phyloP scores from a whole-genome alignment of 73 alveolate genomes.

The Blepharisma japonicum region DNA sequence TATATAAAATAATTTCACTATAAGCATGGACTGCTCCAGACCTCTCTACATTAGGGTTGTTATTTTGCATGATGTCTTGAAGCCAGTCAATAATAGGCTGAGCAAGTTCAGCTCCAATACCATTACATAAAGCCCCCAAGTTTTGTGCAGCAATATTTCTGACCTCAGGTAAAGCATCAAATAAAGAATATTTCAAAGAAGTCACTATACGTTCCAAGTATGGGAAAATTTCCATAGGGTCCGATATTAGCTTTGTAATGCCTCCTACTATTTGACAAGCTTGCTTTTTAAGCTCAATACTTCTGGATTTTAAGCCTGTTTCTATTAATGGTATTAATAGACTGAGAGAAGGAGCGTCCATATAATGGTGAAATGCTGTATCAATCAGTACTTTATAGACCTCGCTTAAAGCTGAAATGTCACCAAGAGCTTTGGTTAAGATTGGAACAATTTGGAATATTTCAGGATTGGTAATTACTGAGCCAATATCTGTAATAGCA shows the following conservation, averaged over 20 bases:
- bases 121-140: slow-evolving; percentile 48
- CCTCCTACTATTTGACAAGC: slow-evolving; percentile 65
- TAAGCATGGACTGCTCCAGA: slow-evolving; percentile 65
- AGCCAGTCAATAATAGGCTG: slow-evolving; percentile 51
- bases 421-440: slow-evolving; percentile 49
- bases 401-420: slow-evolving; percentile 40
- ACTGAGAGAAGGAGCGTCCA: slow-evolving; percentile 62
- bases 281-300: slow-evolving; percentile 45
- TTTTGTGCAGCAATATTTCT: slow-evolving; percentile 58
- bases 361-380: slow-evolving; percentile 58
- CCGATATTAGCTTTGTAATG: slow-evolving; percentile 47
- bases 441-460: slow-evolving; percentile 42
- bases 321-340: slow-evolving; percentile 62
- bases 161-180: slow-evolving; percentile 62
- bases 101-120: slow-evolving; percentile 43
- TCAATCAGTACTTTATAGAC: slow-evolving; percentile 58
- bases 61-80: slow-evolving; percentile 21
- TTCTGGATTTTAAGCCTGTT: slow-evolving; percentile 58
- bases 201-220: slow-evolving; percentile 55
- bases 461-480: slow-evolving; percentile 64
- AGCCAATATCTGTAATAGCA: slow-evolving; percentile 62
- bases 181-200: slow-evolving; percentile 53
- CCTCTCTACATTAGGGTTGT: slow-evolving; percentile 36
- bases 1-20: slow-evolving; percentile 46
- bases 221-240: slow-evolving; percentile 53